A percentile compares a stretch with the other conserved stretches of the same genome.
Evolutionary conservation across 768 basidiomycete species (phyloP).

Genomic region (Mycena haematopus): DNA sequence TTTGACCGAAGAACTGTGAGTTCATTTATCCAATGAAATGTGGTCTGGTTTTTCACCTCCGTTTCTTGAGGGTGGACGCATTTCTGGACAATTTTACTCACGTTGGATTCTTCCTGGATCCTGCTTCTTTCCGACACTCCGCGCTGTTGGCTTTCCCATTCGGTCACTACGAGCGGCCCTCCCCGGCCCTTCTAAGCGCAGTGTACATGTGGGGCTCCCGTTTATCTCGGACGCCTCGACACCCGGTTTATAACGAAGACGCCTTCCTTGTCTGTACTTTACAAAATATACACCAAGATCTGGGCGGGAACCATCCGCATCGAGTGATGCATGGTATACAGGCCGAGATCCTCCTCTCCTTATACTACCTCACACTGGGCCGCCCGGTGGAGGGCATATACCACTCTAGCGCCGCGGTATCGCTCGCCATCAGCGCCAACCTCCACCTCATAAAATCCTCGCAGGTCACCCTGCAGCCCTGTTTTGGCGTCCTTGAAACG

Average conservation of each 20-base stretch:
- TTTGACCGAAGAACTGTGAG: conserved; percentile 15
- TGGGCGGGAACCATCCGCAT: conserved; percentile 48
- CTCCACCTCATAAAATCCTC: conserved; percentile 41
- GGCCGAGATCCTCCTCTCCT: conserved; percentile 58
- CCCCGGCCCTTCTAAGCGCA: conserved; percentile 44
- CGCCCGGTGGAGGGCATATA: conserved; percentile 55
- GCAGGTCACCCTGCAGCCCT: conserved; percentile 35
- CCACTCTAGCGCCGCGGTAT: conserved; percentile 53
- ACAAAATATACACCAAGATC: conserved; percentile 43
- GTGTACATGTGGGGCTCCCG: conserved; percentile 47
- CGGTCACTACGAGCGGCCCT: conserved; percentile 41
- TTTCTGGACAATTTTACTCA: conserved; percentile 52
- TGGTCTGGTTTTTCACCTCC: background rate
- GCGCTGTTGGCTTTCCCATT: conserved; percentile 37
- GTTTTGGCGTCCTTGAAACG: conserved; percentile 40
- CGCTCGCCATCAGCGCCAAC: conserved; percentile 43
- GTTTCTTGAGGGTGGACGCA: conserved; percentile 28
- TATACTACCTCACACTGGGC: conserved; percentile 56
- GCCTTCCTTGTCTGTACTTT: conserved; percentile 49
- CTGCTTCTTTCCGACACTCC: conserved; percentile 47
- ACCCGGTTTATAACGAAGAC: conserved; percentile 38
- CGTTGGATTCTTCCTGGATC: conserved; percentile 61
- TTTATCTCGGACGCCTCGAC: conserved; percentile 35
- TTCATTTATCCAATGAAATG: background rate
- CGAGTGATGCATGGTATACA: conserved; percentile 52